phyloP scores from a whole-genome alignment of 2,329 filamentous ascomycete species.

The Aspergillus pseudonomiae region DNA sequence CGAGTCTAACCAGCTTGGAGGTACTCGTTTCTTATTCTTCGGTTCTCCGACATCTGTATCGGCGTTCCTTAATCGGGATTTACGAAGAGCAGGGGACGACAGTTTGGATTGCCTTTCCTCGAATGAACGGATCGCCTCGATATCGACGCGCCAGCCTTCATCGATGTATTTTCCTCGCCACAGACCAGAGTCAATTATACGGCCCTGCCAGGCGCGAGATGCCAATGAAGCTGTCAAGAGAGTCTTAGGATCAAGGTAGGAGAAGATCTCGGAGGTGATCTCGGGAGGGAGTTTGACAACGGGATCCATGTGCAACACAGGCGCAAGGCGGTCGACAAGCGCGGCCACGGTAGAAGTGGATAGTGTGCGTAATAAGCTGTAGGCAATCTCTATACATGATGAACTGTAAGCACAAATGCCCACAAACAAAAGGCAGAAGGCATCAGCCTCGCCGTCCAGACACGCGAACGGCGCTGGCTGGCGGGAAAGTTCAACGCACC shows the following conservation, averaged over 20 bases:
- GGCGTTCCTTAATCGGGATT: conserved; percentile 50
- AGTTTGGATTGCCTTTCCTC: conserved; percentile 58
- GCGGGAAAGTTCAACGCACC: conserved; percentile 44
- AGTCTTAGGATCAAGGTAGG: conserved; percentile 79
- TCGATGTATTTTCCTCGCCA: conserved; percentile 83
- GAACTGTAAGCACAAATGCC: conserved; percentile 18
- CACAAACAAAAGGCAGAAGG: background rate
- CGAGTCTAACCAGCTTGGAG: conserved; percentile 48
- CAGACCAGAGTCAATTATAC: conserved; percentile 79
- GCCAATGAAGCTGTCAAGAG: conserved; percentile 77
- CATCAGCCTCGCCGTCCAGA: background rate
- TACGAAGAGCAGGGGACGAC: conserved; percentile 44
- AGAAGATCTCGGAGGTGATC: conserved; percentile 85
- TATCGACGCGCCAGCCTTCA: conserved; percentile 82
- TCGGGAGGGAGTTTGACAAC: conserved; percentile 83
- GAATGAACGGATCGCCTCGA: conserved; percentile 65
- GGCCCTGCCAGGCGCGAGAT: conserved; percentile 78
- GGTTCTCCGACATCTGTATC: conserved; percentile 54
- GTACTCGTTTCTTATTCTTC: conserved; percentile 56
- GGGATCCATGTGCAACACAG: conserved; percentile 90
- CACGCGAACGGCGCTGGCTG: conserved; percentile 11
- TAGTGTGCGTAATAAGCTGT: conserved; percentile 74
- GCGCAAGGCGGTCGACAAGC: conserved; percentile 78
- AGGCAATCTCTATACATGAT: conserved; percentile 69
- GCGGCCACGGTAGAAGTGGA: conserved; percentile 78